Evolutionary conservation across 495 filamentous ascomycete species (phyloP).

Genomic region (Daldinia concentrica): DNA sequence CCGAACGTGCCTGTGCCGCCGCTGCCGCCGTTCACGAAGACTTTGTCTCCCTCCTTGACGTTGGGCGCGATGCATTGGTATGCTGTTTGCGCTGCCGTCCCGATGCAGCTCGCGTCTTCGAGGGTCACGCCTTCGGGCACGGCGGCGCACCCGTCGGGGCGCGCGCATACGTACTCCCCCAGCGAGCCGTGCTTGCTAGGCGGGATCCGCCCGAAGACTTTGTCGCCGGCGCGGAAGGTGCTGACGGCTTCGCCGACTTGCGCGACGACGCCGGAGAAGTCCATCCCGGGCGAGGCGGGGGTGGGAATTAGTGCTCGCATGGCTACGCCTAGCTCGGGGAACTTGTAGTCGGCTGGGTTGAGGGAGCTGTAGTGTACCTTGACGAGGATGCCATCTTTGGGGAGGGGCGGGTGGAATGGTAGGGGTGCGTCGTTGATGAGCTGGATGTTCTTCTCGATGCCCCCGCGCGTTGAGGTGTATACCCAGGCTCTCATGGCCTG

Average conservation of each 20-base stretch:
- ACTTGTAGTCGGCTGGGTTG: constrained; percentile 79
- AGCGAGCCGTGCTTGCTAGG: constrained; percentile 61
- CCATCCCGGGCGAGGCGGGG: constrained; percentile 67
- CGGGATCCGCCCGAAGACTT: constrained; percentile 63
- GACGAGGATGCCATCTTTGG: constrained; percentile 62
- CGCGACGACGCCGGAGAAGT: constrained; percentile 70
- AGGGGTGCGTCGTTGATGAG: constrained; percentile 56
- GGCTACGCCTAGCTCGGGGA: constrained; percentile 62
- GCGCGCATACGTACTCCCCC: constrained; percentile 59
- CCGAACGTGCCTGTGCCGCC: constrained; percentile 70
- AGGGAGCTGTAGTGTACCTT: constrained; percentile 63
- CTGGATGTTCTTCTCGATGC: constrained; percentile 66
- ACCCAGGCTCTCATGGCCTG: constrained; percentile 71
- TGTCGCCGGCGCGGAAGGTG: constrained; percentile 58
- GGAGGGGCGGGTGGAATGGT: constrained; percentile 49
- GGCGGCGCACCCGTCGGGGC: constrained; percentile 45
- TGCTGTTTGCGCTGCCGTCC: constrained; percentile 66
- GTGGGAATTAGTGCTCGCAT: constrained; percentile 51
- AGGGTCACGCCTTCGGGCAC: constrained; percentile 63
- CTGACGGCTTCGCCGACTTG: constrained; percentile 47
- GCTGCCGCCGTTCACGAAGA: constrained; percentile 75
- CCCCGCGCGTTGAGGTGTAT: constrained; percentile 58
- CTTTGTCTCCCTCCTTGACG: constrained; percentile 61
- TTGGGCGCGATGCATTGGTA: constrained; percentile 67
- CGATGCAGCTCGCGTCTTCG: constrained; percentile 61